These are phyloP conservation scores for Tricholoma matsutake DNA, from an alignment of 768 basidiomycete species.

Conservation along the genomic window DNA sequence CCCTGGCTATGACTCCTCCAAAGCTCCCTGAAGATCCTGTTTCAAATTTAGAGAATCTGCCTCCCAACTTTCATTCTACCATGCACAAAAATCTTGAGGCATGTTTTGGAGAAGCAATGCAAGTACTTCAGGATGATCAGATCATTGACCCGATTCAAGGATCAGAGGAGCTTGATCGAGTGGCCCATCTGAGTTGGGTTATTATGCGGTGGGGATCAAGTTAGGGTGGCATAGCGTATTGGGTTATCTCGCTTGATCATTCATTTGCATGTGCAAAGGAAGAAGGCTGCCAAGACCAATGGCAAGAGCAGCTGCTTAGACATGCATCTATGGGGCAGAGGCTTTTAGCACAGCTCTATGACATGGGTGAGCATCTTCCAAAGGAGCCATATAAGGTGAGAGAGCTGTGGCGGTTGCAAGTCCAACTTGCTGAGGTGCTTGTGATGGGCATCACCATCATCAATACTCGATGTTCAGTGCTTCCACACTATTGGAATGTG, in stretches of 20 bases:
- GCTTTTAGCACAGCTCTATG: not conserved
- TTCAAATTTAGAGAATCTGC: not conserved
- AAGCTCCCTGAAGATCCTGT: not conserved
- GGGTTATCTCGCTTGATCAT: not conserved
- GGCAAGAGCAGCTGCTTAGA: not conserved
- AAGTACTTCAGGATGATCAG: not conserved
- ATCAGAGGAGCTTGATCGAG: not conserved
- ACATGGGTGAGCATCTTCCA: not conserved
- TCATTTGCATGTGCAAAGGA: not conserved
- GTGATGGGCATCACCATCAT: slow-evolving; percentile 7
- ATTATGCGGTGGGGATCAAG: not conserved
- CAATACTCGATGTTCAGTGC: not conserved
- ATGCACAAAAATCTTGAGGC: not conserved
- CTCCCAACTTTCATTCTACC: not conserved
- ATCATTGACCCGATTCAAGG: not conserved
- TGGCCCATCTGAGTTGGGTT: not conserved
- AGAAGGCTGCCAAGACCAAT: not conserved
- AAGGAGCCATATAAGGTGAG: slow-evolving; percentile 2
- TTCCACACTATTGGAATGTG: not conserved
- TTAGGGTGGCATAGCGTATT: not conserved
- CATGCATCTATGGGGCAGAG: not conserved
- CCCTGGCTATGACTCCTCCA: not conserved
- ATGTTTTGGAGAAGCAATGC: not conserved
- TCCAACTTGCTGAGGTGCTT: slow-evolving; percentile 2
- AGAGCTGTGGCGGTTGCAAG: slow-evolving; percentile 1